Evolutionary conservation across 169 alveolate species (phyloP).

Genomic region (Plasmodium vinckei): DNA sequence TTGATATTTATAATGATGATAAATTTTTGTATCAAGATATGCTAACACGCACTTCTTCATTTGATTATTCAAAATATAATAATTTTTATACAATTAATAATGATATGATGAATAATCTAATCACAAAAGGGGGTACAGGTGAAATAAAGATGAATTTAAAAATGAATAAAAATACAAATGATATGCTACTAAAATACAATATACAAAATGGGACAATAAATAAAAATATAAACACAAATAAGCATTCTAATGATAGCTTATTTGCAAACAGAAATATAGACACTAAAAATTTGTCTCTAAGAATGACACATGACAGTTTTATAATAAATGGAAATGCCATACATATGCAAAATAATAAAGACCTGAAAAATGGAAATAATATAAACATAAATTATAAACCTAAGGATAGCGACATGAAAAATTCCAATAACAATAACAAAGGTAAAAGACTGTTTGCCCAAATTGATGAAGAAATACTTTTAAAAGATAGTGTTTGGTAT

Average conservation of each 20-base stretch:
- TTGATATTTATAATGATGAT: constrained; percentile 48
- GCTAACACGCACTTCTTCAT: constrained; percentile 52
- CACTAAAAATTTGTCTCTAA: constrained; percentile 33
- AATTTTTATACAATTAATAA: constrained; percentile 55
- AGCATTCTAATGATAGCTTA: constrained; percentile 37
- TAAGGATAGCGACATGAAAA: background rate
- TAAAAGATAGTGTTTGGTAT: constrained; percentile 34
- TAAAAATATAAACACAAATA: constrained; percentile 33
- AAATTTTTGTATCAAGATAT: constrained; percentile 64
- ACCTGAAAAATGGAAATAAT: background rate
- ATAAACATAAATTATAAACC: background rate
- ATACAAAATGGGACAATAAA: constrained; percentile 2
- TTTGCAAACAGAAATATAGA: constrained; percentile 20
- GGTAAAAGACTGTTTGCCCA: constrained; percentile 30
- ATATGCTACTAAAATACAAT: background rate
- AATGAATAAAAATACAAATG: constrained; percentile 13
- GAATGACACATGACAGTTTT: constrained; percentile 16
- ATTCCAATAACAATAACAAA: constrained; percentile 13
- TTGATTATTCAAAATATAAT: constrained; percentile 62
- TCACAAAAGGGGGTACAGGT: constrained; percentile 21
- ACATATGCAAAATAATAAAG: constrained; percentile 2
- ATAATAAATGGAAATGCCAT: constrained; percentile 10
- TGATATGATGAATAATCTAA: constrained; percentile 18
- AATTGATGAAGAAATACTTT: constrained; percentile 45
- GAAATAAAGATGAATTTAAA: constrained; percentile 13